phyloP scores from a whole-genome alignment of 768 basidiomycete genomes.

The Gautieria morchelliformis region DNA sequence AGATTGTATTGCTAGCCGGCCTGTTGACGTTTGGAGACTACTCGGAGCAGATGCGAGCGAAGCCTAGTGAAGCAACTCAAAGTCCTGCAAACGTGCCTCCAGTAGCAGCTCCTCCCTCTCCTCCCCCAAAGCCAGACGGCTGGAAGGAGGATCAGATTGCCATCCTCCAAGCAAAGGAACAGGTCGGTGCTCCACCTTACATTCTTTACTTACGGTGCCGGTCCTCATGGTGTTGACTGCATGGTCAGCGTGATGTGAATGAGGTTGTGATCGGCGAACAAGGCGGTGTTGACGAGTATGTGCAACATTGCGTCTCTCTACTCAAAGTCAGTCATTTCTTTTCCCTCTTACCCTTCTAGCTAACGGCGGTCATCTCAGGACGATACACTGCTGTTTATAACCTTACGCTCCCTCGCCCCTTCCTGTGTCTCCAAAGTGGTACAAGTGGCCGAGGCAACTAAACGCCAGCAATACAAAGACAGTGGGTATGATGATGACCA shows the following conservation, averaged over 20 bases:
- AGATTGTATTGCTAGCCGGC: conserved; percentile 69
- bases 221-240: not conserved
- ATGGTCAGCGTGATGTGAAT: conserved; percentile 30
- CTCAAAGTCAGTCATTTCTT: conserved; percentile 38
- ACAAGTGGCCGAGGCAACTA: conserved; percentile 70
- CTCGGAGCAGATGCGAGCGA: conserved; percentile 42
- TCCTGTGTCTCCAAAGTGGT: conserved; percentile 69
- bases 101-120: conserved; percentile 19
- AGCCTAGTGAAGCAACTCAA: conserved; percentile 2
- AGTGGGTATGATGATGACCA: conserved; percentile 25
- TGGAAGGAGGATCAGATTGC: conserved; percentile 61
- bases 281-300: conserved; percentile 57
- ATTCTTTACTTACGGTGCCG: not conserved
- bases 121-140: conserved; percentile 13
- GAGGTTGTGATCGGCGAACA: conserved; percentile 65
- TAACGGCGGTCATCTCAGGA: conserved; percentile 34
- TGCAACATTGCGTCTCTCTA: conserved; percentile 51
- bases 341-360: not conserved
- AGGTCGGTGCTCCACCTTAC: not conserved
- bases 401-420: conserved; percentile 52
- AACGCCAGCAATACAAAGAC: conserved; percentile 66
- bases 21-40: conserved; percentile 70
- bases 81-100: conserved; percentile 2
- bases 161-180: conserved; percentile 42
- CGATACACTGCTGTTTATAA: conserved; percentile 73